These are phyloP conservation scores for Iris macrosiphon DNA, from an alignment of 106 monocot genomes.

Conservation along the genomic window DNA sequence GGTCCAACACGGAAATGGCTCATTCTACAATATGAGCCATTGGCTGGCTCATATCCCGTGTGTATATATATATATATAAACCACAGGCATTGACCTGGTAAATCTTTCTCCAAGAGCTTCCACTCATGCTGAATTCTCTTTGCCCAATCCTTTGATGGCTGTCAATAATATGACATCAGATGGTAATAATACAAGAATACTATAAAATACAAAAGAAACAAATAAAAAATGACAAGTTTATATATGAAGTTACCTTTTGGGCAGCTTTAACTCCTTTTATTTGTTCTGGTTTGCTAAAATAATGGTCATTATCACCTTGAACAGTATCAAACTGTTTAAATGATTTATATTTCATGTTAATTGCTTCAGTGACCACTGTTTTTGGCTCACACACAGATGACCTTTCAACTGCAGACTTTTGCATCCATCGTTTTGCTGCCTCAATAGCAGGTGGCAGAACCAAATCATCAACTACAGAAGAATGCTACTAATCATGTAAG, in stretches of 20 bases:
- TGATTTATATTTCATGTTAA: conserved; percentile 38
- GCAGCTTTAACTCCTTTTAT: conserved; percentile 1
- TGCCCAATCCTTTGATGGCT: conserved; percentile 50
- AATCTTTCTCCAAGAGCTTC: conserved; percentile 56
- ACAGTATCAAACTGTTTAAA: conserved; percentile 81
- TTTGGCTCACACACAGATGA: conserved; percentile 8
- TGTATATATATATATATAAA: too few relatives aligned
- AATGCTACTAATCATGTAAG: too few relatives aligned
- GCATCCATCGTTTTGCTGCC: too few relatives aligned
- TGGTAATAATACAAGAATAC: conserved; percentile 1
- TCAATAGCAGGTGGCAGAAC: too few relatives aligned
- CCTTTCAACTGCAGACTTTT: conserved; percentile 9
- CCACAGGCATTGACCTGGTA: conserved; percentile 5
- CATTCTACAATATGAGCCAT: too few relatives aligned
- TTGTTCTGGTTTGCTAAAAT: conserved; percentile 21
- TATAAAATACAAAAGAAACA: neutral
- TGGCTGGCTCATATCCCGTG: too few relatives aligned
- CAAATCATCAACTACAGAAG: too few relatives aligned
- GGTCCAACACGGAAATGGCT: too few relatives aligned
- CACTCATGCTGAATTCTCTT: conserved; percentile 60
- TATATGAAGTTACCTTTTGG: conserved; percentile 21
- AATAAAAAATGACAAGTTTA: neutral
- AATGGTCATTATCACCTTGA: conserved; percentile 48
- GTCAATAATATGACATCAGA: conserved; percentile 9
- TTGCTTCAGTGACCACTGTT: conserved; percentile 24